Evolutionary conservation across 805 yeast genomes (phyloP), one percentile per base, ranked within the genome.

Genomic region (Candida gorgasii): DNA sequence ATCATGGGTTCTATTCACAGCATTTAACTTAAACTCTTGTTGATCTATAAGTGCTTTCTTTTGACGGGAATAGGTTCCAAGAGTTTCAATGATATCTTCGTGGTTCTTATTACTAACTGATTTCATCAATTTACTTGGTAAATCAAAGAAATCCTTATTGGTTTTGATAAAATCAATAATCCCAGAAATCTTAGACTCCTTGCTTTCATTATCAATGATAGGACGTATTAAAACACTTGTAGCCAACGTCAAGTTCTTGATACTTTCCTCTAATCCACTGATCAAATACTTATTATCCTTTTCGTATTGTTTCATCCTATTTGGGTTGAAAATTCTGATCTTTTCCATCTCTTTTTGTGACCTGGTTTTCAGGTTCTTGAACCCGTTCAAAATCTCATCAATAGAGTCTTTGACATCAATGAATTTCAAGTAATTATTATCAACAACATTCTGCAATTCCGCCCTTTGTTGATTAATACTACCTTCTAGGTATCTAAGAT

Each of bases 191-290:
- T 69, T 70, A 7, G 42, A 43, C 50, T 68, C 73, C 44, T 59
- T 64, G 18, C 54, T 51, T 41, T 63, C 61, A 42, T 66, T 66
- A 27, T 70, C 75, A 48, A 60, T 53, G 11, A 70, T 64, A 5
- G 76, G 76, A 34, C 73, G 53, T 22, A 70, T 67, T 61, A 67
- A 61, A 32, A 67, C 51, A 6, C 69, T 51, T 0, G 73, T 60
- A 1, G 69, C 56, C 24, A 64, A 49, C 40, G 67, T 69, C 36
- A 70, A 52, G 47, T 67, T 66, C 43, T 67, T 67, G 28, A 70
- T 55, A 3, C 69, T 55, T 36, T 61, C 67, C 48, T 70, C 76
- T 27, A 70, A 54, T 40, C 63, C 72, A 19, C 54, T 53, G 23
- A 70, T 52, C 1, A 67, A 47, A 18, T 33, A 40, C 15, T 42